These are phyloP conservation scores for Beauveria pseudobassiana DNA, from an alignment of 2,329 filamentous ascomycete species.

Conservation along the genomic window DNA sequence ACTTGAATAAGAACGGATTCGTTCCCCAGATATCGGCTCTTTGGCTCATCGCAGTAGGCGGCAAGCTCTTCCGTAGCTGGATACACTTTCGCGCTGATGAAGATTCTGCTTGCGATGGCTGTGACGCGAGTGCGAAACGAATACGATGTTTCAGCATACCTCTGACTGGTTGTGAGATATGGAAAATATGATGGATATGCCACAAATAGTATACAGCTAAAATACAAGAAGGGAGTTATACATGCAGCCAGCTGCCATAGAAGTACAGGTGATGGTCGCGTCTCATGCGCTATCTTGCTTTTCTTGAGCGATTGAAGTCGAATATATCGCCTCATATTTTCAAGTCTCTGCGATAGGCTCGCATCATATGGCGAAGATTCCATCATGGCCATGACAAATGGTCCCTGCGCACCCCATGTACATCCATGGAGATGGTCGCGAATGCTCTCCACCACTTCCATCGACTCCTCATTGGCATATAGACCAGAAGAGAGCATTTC, in stretches of 20 bases:
- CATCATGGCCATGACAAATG: slow-evolving; percentile 32
- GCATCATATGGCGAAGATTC: slow-evolving; percentile 28
- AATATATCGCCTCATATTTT: slow-evolving; percentile 17
- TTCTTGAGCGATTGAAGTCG: slow-evolving; percentile 1
- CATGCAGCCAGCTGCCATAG: slow-evolving; percentile 5
- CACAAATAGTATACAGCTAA: neutral
- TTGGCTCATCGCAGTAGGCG: slow-evolving; percentile 34
- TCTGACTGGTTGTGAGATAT: no score
- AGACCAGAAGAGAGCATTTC: slow-evolving; percentile 62
- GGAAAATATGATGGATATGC: no score
- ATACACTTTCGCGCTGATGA: no score
- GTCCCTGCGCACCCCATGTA: slow-evolving; percentile 29
- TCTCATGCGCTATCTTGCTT: neutral
- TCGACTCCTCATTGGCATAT: slow-evolving; percentile 39
- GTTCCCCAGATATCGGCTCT: slow-evolving; percentile 32
- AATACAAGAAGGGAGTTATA: slow-evolving; percentile 1
- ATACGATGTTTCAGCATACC: neutral
- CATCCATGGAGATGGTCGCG: slow-evolving; percentile 27
- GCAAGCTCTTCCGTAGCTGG: slow-evolving; percentile 26
- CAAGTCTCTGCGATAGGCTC: slow-evolving; percentile 20
- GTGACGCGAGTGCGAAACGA: neutral
- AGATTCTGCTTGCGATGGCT: no score
- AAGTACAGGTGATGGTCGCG: neutral
- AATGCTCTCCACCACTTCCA: slow-evolving; percentile 22
- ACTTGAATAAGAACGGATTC: slow-evolving; percentile 34